Percentiles rank a stretch among this genome's conserved stretches.
Evolutionary conservation across 345 rosid species (phyloP).

Genomic region (Isatis tinctoria): DNA sequence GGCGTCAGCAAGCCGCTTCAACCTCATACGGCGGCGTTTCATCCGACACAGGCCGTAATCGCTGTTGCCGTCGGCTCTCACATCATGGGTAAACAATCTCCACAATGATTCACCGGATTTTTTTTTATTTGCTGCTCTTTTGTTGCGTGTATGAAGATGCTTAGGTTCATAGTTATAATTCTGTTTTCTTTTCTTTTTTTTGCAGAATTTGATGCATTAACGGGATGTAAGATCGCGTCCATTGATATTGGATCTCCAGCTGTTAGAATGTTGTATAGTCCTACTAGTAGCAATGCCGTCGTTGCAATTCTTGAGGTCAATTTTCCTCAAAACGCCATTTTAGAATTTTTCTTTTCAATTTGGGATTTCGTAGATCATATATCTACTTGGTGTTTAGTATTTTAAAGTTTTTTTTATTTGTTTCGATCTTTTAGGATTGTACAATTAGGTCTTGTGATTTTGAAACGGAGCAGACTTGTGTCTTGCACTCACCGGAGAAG

Average conservation of each 20-base stretch:
- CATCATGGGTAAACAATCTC: conserved; percentile 51
- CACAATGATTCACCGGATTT: background rate
- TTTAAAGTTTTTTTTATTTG: background rate
- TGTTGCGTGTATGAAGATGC: background rate
- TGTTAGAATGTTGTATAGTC: conserved; percentile 85
- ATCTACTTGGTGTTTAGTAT: background rate
- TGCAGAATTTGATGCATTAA: conserved; percentile 87
- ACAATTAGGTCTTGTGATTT: conserved; percentile 93
- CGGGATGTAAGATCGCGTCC: conserved; percentile 82
- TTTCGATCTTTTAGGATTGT: conserved; percentile 63
- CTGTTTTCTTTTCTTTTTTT: background rate
- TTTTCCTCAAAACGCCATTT: too few species aligned
- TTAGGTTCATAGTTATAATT: background rate
- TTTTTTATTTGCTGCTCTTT: too few species aligned
- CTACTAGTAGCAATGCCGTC: conserved; percentile 72
- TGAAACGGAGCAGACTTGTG: conserved; percentile 88
- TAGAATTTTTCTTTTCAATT: too few species aligned
- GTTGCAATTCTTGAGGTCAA: conserved; percentile 82
- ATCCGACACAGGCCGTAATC: conserved; percentile 72
- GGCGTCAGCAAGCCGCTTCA: conserved; percentile 67
- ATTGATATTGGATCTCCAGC: conserved; percentile 76
- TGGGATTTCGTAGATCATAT: background rate
- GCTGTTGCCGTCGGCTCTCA: conserved; percentile 70
- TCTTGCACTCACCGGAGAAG: conserved; percentile 93
- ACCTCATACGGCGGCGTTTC: conserved; percentile 92